Evolutionary conservation across 495 filamentous ascomycete genomes (phyloP), one percentile per base, ranked within the genome.

Genomic region (Penicillium roqueforti): DNA sequence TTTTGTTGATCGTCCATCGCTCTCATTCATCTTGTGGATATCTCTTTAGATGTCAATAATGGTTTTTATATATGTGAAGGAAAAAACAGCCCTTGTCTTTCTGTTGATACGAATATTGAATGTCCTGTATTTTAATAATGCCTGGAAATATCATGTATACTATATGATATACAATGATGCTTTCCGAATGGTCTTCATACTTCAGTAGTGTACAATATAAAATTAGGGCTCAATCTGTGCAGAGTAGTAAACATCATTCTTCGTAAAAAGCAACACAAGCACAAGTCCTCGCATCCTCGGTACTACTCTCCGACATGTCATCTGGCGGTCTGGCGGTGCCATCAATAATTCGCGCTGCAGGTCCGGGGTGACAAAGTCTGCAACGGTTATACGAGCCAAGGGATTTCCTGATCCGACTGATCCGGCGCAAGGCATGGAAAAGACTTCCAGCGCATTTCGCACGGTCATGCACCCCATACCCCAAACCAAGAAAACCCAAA

Each of bases 1-100:
- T 42, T 19, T 32, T 26, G 39, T 44, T 52, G 49, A 28, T 28
- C 28, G 14, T 39, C 18, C n/a, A 43, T 36, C 34, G 9, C 20
- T 51, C 6, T 18, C 25, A 18, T 32, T 36, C 26, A 22, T 36
- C 11, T 26, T 52, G 49, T 52, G 39, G 49, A 52, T 44, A 43
- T 44, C 40, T 42, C 20, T 43, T 20, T 11, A 32, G 39, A 36
- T 52, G 49, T 44, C 50, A 44, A 52, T 52, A 44, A 44, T 43
- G 29, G 14, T 44, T 34, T 44, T 13, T 44, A 28, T 37, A 51
- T 34, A 51, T 42, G 47, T 29, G 39, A 44, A 44, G 50, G n/a
- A 36, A 10, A 44, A 34, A 51, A 25, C 19, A 34, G 13, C 13
- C 6, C 28, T 14, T 34, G 29, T n/a, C 3, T 36, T 52, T 44